Evolutionary conservation across 352 stramenopile species (phyloP).

Genomic region (Pythium coloratum): DNA sequence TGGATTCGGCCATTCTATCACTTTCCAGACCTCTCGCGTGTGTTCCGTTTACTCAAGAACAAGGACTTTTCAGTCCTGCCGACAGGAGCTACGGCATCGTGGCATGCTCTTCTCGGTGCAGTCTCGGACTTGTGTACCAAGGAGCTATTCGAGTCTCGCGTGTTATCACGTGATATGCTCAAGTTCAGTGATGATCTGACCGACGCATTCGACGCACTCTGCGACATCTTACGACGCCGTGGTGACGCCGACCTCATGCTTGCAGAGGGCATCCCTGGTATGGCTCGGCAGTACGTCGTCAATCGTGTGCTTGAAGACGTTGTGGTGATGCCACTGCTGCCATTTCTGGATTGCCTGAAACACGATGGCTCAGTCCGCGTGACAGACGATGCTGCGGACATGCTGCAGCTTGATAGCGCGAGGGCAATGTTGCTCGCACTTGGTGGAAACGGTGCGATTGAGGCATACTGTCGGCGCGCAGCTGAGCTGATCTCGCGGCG

Average conservation of each 20-base stretch:
- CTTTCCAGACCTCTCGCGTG: not conserved
- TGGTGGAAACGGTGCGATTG: not conserved
- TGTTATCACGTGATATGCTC: conserved; percentile 15
- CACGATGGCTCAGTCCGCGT: not conserved
- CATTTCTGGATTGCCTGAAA: conserved; percentile 1
- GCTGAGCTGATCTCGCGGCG: not conserved
- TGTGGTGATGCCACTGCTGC: conserved; percentile 2
- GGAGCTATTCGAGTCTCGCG: conserved; percentile 15
- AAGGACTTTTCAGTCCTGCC: not conserved
- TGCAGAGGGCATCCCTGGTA: not conserved
- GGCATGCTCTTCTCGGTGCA: not conserved
- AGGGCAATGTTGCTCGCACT: not conserved
- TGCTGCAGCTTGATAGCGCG: not conserved
- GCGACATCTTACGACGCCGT: not conserved
- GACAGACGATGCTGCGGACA: not conserved
- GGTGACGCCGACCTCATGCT: not conserved
- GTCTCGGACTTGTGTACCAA: conserved; percentile 1
- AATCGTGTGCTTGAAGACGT: not conserved
- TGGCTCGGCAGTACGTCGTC: not conserved
- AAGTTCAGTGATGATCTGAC: conserved; percentile 11
- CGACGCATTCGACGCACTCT: not conserved
- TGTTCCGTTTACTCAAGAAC: not conserved
- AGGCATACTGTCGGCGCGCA: conserved; percentile 5
- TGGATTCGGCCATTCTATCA: not conserved
- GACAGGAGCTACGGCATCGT: not conserved